These are phyloP conservation scores for Colletotrichum sojae DNA, from an alignment of 2,329 filamentous ascomycete species.

Conservation along the genomic window DNA sequence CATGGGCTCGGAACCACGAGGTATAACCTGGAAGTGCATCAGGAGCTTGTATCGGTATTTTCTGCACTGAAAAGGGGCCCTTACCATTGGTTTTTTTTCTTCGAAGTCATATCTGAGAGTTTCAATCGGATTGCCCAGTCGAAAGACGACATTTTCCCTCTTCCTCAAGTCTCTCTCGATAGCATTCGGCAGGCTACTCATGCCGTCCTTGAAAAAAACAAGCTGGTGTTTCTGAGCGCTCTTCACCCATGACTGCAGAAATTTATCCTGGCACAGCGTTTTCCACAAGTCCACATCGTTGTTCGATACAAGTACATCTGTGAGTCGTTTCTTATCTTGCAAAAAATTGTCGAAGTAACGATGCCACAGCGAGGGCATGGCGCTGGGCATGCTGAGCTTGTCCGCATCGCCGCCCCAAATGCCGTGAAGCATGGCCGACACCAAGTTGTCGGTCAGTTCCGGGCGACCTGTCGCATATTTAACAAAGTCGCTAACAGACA, in stretches of 20 bases:
- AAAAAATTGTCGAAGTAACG: constrained; percentile 43
- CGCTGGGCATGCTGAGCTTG: constrained; percentile 79
- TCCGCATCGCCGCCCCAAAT: constrained; percentile 94
- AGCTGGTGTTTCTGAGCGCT: constrained; percentile 28
- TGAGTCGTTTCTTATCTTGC: constrained; percentile 37
- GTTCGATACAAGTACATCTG: not conserved
- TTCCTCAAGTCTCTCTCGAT: constrained; percentile 65
- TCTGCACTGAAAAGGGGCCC: constrained; percentile 17
- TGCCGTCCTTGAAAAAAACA: constrained; percentile 70
- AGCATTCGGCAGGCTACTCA: constrained; percentile 71
- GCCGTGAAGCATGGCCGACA: constrained; percentile 85
- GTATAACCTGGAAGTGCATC: constrained; percentile 48
- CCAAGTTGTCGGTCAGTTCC: constrained; percentile 76
- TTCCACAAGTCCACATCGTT: not conserved
- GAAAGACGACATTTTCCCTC: constrained; percentile 73
- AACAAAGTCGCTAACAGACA: constrained; percentile 80
- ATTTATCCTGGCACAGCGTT: constrained; percentile 40
- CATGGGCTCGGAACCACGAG: constrained; percentile 41
- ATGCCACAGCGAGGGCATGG: constrained; percentile 65
- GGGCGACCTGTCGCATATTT: constrained; percentile 65
- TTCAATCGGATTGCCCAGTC: constrained; percentile 62
- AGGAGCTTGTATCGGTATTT: not conserved
- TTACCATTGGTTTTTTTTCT: constrained; percentile 56
- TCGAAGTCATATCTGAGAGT: constrained; percentile 57
- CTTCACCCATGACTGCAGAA: constrained; percentile 24